A percentile compares a stretch with the other conserved stretches of the same genome.
phyloP scores from a whole-genome alignment of 345 rosid species.

The Citrus sinensis region DNA sequence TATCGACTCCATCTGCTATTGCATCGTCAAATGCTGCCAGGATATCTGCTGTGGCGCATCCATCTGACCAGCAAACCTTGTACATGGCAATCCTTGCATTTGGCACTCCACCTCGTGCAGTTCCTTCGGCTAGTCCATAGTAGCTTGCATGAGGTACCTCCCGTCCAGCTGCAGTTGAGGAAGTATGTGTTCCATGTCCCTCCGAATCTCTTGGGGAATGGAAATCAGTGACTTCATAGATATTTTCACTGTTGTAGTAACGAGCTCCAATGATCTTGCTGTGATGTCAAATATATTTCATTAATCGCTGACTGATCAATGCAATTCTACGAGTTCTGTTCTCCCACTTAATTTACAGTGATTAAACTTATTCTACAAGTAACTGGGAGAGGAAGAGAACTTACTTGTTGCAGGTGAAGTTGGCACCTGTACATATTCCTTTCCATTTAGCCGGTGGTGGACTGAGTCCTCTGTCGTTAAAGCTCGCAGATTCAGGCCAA shows the following conservation, averaged over 20 bases:
- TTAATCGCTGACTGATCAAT: background rate
- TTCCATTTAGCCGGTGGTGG: conserved; percentile 34
- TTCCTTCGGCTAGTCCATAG: conserved; percentile 15
- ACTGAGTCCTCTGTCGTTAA: conserved; percentile 17
- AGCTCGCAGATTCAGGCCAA: conserved; percentile 32
- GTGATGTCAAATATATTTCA: background rate
- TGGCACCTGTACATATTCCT: conserved; percentile 26
- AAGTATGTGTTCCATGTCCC: conserved; percentile 31
- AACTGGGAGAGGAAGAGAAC: background rate
- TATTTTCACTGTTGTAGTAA: conserved; percentile 5
- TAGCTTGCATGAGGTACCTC: conserved; percentile 16
- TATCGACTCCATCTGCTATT: conserved; percentile 31
- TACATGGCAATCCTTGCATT: conserved; percentile 23
- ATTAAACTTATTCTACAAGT: background rate
- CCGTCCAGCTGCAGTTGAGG: conserved; percentile 31
- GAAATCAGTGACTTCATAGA: background rate
- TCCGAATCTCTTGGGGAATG: conserved; percentile 23
- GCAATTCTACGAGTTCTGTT: background rate
- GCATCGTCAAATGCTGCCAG: conserved; percentile 36
- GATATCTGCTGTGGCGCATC: conserved; percentile 26
- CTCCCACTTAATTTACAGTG: background rate
- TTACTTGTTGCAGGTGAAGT: conserved; percentile 49
- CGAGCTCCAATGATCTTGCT: conserved; percentile 19
- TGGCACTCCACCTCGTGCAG: conserved; percentile 25
- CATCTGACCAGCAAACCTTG: conserved; percentile 31